Percentiles rank a stretch among this genome's conserved stretches.
These are phyloP conservation scores for Fusarium tjaetaba DNA, from an alignment of 2,329 filamentous ascomycete species.

Conservation along the genomic window DNA sequence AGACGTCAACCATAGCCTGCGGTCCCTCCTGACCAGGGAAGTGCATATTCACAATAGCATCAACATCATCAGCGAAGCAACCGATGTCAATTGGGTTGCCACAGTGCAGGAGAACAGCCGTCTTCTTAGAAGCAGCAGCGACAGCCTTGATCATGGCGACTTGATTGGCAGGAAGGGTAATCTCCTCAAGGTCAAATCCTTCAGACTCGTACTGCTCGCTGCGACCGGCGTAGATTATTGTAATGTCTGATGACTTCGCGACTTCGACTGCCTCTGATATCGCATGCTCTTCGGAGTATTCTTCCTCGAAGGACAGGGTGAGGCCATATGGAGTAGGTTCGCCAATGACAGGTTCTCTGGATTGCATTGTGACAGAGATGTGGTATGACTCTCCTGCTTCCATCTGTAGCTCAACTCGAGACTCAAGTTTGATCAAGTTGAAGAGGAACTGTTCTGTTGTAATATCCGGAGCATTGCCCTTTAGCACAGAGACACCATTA, in stretches of 20 bases:
- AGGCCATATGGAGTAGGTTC: not conserved
- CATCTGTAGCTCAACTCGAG: rapidly evolving
- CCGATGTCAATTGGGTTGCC: not conserved
- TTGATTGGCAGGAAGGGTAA: not conserved
- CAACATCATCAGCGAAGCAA: not conserved
- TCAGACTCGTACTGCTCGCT: not conserved
- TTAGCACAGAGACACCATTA: rapidly evolving
- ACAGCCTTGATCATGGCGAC: not conserved
- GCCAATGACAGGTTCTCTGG: not conserved
- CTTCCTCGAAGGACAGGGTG: not conserved
- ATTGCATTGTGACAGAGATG: not conserved
- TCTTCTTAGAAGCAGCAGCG: not conserved
- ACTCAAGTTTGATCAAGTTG: not conserved
- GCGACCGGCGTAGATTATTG: not conserved
- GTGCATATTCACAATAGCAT: not conserved
- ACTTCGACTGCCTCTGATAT: not conserved
- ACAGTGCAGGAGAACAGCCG: not conserved
- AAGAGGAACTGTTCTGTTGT: not conserved
- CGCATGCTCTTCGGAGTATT: not conserved
- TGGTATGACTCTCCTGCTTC: not conserved
- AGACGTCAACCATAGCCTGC: not conserved
- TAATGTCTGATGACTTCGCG: not conserved
- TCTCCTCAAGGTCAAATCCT: not conserved
- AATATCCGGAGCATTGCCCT: not conserved
- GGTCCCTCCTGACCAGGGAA: not conserved